Conservation (phyloP, 2,329 filamentous ascomycete genomes). For the Phialemoniopsis sp. region DNA sequence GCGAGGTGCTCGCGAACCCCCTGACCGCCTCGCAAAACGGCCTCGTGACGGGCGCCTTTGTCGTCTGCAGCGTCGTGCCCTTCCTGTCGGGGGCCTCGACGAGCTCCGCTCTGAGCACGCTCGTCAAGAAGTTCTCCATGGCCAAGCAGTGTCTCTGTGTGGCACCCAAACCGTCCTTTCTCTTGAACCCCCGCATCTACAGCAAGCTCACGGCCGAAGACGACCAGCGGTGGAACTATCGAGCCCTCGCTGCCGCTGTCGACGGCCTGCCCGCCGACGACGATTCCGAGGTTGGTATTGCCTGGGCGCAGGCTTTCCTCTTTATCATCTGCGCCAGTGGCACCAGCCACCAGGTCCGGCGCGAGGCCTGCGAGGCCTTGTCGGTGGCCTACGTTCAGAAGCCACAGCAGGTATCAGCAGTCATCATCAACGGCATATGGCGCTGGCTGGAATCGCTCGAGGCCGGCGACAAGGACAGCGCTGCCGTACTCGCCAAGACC, state of each 20-base stretch:
- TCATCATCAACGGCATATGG: conserved; percentile 74
- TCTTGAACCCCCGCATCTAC: conserved; percentile 82
- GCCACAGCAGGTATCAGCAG: conserved; percentile 53
- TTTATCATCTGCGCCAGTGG: conserved; percentile 65
- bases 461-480: conserved; percentile 71
- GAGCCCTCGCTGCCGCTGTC: conserved; percentile 62
- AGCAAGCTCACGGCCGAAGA: conserved; percentile 71
- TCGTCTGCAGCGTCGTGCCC: conserved; percentile 63
- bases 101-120: conserved; percentile 34
- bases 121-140: conserved; percentile 60
- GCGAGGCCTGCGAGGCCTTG: conserved; percentile 57
- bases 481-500: conserved; percentile 61
- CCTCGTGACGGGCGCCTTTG: conserved; percentile 74
- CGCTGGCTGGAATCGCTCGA: conserved; percentile 68
- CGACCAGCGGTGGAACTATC: conserved; percentile 73
- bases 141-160: conserved; percentile 61
- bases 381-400: conserved; percentile 60
- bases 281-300: conserved; percentile 46
- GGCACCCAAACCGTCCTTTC: conserved; percentile 81
- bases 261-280: conserved; percentile 46
- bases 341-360: conserved; percentile 59
- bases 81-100: conserved; percentile 50
- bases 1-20: conserved; percentile 75
- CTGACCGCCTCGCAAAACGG: conserved; percentile 76
- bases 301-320: conserved; percentile 85